Conservation (phyloP, 768 basidiomycete species). For the Exidia glandulosa region DNA sequence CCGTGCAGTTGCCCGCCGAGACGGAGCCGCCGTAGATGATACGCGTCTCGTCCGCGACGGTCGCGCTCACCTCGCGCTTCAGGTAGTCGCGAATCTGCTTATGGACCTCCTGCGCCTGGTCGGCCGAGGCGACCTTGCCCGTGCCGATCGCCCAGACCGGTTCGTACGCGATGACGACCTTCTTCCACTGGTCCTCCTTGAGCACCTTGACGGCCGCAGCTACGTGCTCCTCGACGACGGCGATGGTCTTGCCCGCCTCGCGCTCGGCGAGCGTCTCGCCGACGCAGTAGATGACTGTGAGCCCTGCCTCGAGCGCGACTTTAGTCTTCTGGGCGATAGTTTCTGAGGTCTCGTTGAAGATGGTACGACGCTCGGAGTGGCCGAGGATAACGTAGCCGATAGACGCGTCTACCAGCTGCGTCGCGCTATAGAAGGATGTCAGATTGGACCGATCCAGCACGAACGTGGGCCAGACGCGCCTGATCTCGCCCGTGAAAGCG, state of each 20-base stretch:
- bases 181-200: constrained; percentile 70
- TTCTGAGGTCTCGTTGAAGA: constrained; percentile 83
- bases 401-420: constrained; percentile 75
- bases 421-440: constrained; percentile 30
- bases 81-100: constrained; percentile 72
- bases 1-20: constrained; percentile 74
- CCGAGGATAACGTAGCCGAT: constrained; percentile 90
- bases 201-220: constrained; percentile 57
- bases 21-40: constrained; percentile 98
- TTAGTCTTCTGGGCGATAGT: constrained; percentile 78
- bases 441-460: neutral
- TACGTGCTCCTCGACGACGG: constrained; percentile 76
- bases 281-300: constrained; percentile 90
- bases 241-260: constrained; percentile 63
- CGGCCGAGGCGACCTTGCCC: constrained; percentile 84
- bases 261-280: constrained; percentile 89
- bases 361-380: constrained; percentile 90
- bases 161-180: constrained; percentile 92
- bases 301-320: constrained; percentile 60
- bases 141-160: constrained; percentile 99
- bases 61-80: constrained; percentile 45
- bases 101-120: constrained; percentile 89
- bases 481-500: constrained; percentile 96
- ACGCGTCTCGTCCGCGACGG: constrained; percentile 62
- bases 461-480: constrained; percentile 50